A percentile compares a stretch with the other conserved stretches of the same genome.
These are phyloP conservation scores for Tylopilus subfusipes DNA, from an alignment of 768 basidiomycete genomes.

Conservation along the genomic window DNA sequence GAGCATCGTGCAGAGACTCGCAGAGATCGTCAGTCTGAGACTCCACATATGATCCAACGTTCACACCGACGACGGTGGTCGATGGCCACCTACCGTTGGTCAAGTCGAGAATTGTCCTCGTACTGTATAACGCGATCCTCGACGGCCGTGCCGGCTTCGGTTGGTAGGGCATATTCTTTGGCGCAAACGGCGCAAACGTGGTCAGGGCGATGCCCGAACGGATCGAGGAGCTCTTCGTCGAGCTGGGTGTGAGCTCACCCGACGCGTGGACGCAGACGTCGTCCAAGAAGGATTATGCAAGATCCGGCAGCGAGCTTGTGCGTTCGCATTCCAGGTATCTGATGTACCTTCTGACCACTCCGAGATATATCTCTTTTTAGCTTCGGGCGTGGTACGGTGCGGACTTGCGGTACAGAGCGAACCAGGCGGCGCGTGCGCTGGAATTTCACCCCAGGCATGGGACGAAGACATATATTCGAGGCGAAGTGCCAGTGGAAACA, in stretches of 20 bases:
- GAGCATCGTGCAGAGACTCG: constrained; percentile 45
- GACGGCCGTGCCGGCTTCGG: constrained; percentile 7
- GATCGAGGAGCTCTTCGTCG: constrained; percentile 30
- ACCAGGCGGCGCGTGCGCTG: too few relatives aligned
- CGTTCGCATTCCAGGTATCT: not conserved
- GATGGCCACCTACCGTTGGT: too few relatives aligned
- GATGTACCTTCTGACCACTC: too few relatives aligned
- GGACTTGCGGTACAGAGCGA: too few relatives aligned
- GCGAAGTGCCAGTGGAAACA: too few relatives aligned
- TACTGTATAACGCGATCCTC: constrained; percentile 37
- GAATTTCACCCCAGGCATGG: too few relatives aligned
- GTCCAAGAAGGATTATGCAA: not conserved
- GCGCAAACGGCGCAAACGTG: constrained; percentile 45
- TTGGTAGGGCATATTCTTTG: constrained; percentile 50
- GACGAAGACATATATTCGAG: too few relatives aligned
- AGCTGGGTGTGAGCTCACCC: not conserved
- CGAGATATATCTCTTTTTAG: too few relatives aligned
- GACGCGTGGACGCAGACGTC: not conserved
- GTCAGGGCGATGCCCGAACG: constrained; percentile 39
- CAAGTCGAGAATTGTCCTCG: constrained; percentile 36
- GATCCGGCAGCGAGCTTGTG: not conserved
- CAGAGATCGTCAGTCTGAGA: constrained; percentile 54
- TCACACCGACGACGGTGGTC: constrained; percentile 47
- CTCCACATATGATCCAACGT: constrained; percentile 60
- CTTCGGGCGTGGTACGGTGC: too few relatives aligned